phyloP scores from a whole-genome alignment of 768 basidiomycete species.

The Strobilomyces echinocephalus region DNA sequence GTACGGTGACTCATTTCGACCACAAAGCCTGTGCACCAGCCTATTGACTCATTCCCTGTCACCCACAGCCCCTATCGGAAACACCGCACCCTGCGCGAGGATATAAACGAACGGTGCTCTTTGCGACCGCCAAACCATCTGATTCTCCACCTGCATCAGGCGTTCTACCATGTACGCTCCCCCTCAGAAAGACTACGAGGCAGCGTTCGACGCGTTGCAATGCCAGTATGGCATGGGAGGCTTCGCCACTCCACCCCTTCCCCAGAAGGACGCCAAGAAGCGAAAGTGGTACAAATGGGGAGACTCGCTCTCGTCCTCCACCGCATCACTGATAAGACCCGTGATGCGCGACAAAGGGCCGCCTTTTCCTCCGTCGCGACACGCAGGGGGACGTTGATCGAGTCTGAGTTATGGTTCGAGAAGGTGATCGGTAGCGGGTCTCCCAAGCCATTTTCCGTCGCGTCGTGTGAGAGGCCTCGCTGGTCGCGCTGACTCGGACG shows the following conservation, averaged over 20 bases:
- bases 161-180: not conserved
- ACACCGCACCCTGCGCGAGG: not conserved
- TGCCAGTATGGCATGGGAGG: conserved; percentile 18
- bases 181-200: conserved; percentile 21
- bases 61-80: no score
- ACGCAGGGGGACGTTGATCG: not conserved
- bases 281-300: conserved; percentile 21
- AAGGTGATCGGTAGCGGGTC: conserved; percentile 4
- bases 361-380: not conserved
- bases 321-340: conserved; percentile 9
- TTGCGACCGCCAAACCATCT: not conserved
- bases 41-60: not conserved
- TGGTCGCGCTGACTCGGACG: no score
- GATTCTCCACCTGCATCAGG: not conserved
- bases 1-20: no score
- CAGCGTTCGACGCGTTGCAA: conserved; percentile 23
- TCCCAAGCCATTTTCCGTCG: not conserved
- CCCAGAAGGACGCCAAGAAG: not conserved
- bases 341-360: not conserved
- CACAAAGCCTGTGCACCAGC: no score
- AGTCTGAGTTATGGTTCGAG: not conserved
- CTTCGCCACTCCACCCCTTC: not conserved
- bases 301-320: conserved; percentile 12
- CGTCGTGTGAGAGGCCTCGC: not conserved
- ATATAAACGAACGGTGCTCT: conserved; percentile 3